A percentile compares a stretch with the other conserved stretches of the same genome.
Evolutionary conservation across 306 rosid genomes (phyloP).

Genomic region (Vigna reflexopilosa): DNA sequence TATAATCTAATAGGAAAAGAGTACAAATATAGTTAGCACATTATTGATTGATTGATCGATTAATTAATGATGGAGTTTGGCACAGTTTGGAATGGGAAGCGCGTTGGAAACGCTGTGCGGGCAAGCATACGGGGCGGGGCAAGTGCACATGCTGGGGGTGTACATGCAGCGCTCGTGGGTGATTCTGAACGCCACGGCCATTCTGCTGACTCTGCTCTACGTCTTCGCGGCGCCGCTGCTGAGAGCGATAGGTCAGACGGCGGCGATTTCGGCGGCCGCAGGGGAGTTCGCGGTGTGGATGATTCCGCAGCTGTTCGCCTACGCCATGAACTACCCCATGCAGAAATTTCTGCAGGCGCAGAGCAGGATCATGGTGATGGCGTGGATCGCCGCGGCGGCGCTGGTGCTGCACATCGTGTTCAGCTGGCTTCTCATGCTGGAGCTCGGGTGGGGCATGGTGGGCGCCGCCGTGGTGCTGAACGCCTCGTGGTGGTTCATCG

Average conservation of each 20-base stretch:
- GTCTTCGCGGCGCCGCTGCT: constrained; percentile 63
- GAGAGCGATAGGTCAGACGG: constrained; percentile 68
- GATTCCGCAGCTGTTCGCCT: constrained; percentile 92
- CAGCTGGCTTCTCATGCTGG: constrained; percentile 79
- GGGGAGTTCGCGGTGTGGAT: constrained; percentile 77
- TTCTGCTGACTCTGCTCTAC: constrained; percentile 54
- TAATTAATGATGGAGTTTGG: background rate
- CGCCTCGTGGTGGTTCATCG: constrained; percentile 80
- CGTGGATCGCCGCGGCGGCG: constrained; percentile 64
- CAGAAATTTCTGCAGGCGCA: constrained; percentile 87
- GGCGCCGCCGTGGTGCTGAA: constrained; percentile 82
- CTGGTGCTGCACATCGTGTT: constrained; percentile 66
- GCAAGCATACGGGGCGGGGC: constrained; percentile 87
- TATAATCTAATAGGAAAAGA: no score
- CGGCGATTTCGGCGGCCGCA: constrained; percentile 70
- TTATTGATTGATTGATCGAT: background rate
- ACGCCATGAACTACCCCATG: constrained; percentile 76
- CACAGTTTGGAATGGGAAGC: constrained; percentile 91
- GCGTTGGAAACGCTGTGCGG: constrained; percentile 94
- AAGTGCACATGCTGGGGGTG: constrained; percentile 76
- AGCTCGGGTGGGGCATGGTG: constrained; percentile 68
- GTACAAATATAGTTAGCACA: no score
- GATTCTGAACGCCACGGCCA: constrained; percentile 59
- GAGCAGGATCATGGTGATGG: constrained; percentile 92
- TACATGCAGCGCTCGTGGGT: constrained; percentile 96